Evolutionary conservation across 2,329 filamentous ascomycete genomes (phyloP), one percentile per base, ranked within the genome.

Genomic region (Trichoderma lentiforme): DNA sequence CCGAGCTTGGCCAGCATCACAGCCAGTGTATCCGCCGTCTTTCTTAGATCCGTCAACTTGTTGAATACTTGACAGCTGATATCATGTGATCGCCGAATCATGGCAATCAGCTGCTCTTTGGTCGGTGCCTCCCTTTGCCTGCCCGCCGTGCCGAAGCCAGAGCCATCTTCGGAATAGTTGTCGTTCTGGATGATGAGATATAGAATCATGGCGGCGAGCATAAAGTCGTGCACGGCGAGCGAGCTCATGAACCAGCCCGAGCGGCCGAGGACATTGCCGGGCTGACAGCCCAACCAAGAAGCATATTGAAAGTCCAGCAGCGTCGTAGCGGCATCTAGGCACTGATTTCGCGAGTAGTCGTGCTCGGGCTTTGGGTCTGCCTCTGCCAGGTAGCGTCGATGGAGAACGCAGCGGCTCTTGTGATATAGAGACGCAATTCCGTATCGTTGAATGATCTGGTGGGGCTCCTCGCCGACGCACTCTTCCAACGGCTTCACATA

Each of bases 201-300:
- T 4, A 91, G 76, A 15, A 91, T 84, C 84, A 89, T 89, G 70
- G 87, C 85, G 0, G 89, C 88, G 3, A 91, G 83, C 66, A 91
- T 80, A 65, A 88, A 91, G 76, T 91, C 89, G 65, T 90, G 88
- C 66, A 88, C 84, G 12, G 86, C 84, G 4, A 91, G 79, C 0
- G 86, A 87, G 3, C 85, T 86, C 24, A 90, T 78, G 74, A 90
- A 89, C 86, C 88, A 90, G 6, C 84, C 83, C 47, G 86, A 84
- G 34, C 83, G 81, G 73, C 83, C 81, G 15, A 91, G 79, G 30
- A 87, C 81, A 6, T 86, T 86, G 1, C 88, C 88, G 0, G 88
- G 87, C 71, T 84, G 83, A 3, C 82, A 83, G 1, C 84, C 85
- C 64, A 86, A 80, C 77, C 84, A 84, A 57, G 88, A 84, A 34